Evolutionary conservation across 345 rosid genomes (phyloP).

Genomic region (Corchorus capsularis): DNA sequence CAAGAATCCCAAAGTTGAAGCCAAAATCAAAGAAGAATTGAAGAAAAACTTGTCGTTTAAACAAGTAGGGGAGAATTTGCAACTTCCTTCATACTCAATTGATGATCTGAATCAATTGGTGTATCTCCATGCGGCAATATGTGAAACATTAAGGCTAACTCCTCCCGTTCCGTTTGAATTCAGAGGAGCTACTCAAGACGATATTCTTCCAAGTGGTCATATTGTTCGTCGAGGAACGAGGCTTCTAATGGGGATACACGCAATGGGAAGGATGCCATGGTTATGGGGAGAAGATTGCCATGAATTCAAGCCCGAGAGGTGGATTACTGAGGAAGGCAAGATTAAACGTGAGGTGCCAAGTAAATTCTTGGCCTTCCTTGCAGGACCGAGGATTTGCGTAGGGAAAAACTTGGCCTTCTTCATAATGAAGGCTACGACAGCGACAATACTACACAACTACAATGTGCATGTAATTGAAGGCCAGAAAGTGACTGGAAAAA

Average conservation of each 20-base stretch:
- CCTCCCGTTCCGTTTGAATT: neutral
- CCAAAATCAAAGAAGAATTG: slow-evolving; percentile 17
- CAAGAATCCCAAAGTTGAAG: slow-evolving; percentile 11
- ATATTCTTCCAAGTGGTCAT: slow-evolving; percentile 9
- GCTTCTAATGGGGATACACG: neutral
- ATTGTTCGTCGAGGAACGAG: neutral
- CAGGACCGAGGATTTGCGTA: slow-evolving; percentile 52
- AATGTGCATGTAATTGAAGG: slow-evolving; percentile 27
- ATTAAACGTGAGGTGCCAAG: slow-evolving; percentile 28
- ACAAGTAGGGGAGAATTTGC: neutral
- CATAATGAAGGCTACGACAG: slow-evolving; percentile 32
- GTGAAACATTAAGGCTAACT: slow-evolving; percentile 20
- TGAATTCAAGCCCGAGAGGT: slow-evolving; percentile 30
- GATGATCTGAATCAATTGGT: slow-evolving; percentile 8
- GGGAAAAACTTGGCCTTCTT: slow-evolving; percentile 51
- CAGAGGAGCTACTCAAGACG: neutral
- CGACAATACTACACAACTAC: slow-evolving; percentile 25
- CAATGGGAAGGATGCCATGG: slow-evolving; percentile 39
- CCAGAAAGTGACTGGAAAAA: slow-evolving; percentile 26
- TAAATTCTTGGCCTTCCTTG: slow-evolving; percentile 44
- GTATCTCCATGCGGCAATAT: slow-evolving; percentile 23
- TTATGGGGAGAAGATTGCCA: slow-evolving; percentile 52
- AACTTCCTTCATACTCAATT: neutral
- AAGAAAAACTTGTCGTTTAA: neutral
- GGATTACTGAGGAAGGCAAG: slow-evolving; percentile 27